Conservation (phyloP, 192 early-diverging fungal species). For the Backusella tarrabulga region DNA sequence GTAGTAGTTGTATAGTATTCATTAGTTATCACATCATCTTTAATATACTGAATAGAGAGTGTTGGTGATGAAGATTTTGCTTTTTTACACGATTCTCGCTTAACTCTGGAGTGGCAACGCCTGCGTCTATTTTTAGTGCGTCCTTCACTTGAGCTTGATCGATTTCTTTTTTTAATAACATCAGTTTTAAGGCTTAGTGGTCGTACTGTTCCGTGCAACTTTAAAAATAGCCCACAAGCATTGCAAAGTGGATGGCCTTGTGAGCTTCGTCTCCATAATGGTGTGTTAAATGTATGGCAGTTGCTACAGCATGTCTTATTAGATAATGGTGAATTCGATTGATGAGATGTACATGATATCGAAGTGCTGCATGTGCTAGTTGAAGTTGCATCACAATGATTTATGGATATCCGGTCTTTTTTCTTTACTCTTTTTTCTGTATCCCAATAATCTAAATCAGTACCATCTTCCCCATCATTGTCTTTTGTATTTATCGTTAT, state of each 20-base stretch:
- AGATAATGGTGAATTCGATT: background rate
- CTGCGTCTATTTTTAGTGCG: background rate
- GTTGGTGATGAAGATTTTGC: background rate
- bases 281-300: slow-evolving; percentile 80
- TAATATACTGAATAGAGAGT: background rate
- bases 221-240: slow-evolving; percentile 90
- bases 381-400: background rate
- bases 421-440: background rate
- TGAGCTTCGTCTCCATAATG: slow-evolving; percentile 83
- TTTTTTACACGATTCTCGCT: background rate
- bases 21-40: background rate
- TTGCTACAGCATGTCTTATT: slow-evolving; percentile 57
- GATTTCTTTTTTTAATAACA: slow-evolving; percentile 82
- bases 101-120: background rate
- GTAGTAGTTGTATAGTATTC: background rate
- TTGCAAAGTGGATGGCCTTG: slow-evolving; percentile 87
- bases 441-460: background rate
- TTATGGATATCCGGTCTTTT: background rate
- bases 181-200: slow-evolving; percentile 81
- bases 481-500: background rate
- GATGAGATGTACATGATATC: background rate
- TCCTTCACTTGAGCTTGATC: slow-evolving; percentile 24
- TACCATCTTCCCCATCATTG: background rate
- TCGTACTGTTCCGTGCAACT: slow-evolving; percentile 79
- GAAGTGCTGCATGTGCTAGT: background rate